Evolutionary conservation across 2,329 filamentous ascomycete species (phyloP), one percentile per base, ranked within the genome.

Genomic region (Leptographium radiaticola): DNA sequence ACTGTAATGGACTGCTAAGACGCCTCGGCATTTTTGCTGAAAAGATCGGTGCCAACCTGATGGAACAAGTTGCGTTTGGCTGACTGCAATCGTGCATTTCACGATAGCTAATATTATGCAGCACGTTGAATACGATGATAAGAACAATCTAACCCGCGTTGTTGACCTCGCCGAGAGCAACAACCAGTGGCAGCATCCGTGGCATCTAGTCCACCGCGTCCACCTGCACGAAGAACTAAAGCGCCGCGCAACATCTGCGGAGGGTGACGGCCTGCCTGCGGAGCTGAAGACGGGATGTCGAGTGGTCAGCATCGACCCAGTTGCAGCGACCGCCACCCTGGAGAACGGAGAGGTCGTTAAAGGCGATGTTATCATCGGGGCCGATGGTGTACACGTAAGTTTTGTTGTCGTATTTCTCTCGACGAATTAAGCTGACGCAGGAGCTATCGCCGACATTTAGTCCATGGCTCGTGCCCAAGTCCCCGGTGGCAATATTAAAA

Each of bases 1-100:
- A 85, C 59, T 68, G 73, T 2, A 81, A 82, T 62, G 76, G 77
- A 0, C 64, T 84, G 2, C 66, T 85, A 12, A 65, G 66, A 8
- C 62, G 63, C 46, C 66, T 68, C 57, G 70, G 69, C 2, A 63
- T 73, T 18, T 60, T 60, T 1, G 66, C 68, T 6, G 69, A 71
- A 59, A 57, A 57, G 0, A 66, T 71, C 40, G 70, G 70, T 4
- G 71, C 65, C 11, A 65, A 62, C 48, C 48, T 52, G 1, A 63
- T 63, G 59, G 57, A 62, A 6, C 13, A 38, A 6, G 36, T 56
- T 16, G 12, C 38, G 34, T n/a, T 20, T 44, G n/a, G 18, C 25
- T 5, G 2, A 25, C 5, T 25, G 25, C 25, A 25, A 25, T 25
- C 25, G 25, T 25, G 25, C 25, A 25, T 25, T 25, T 25, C 25